Conservation (phyloP, 73 alveolate species). For the Paraurostyla sp. region DNA sequence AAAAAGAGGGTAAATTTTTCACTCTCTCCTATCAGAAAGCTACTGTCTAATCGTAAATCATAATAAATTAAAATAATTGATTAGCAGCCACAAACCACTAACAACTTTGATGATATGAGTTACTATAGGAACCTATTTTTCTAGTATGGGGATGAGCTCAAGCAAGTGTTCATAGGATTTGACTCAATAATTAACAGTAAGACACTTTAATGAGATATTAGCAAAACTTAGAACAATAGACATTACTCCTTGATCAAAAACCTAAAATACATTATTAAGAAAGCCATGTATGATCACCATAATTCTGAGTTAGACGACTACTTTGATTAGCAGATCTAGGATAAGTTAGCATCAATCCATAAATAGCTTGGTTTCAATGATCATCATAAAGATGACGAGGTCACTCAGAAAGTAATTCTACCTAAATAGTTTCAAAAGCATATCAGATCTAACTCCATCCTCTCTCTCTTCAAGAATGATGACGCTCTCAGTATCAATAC, state of each 20-base stretch:
- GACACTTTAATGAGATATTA: not conserved
- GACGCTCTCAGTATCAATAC: not conserved
- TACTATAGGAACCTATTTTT: not conserved
- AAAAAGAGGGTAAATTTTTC: slow-evolving; percentile 11
- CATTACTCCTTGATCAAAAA: slow-evolving; percentile 26
- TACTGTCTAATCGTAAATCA: no score
- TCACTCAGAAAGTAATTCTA: not conserved
- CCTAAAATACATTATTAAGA: slow-evolving; percentile 31
- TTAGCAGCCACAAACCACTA: no score
- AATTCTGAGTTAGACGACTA: slow-evolving; percentile 28
- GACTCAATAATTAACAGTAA: not conserved
- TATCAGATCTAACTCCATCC: slow-evolving; percentile 11
- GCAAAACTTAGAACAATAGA: not conserved
- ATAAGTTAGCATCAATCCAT: slow-evolving; percentile 7
- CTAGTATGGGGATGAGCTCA: slow-evolving; percentile 22
- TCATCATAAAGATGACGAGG: slow-evolving; percentile 2
- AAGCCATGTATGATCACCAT: slow-evolving; percentile 7
- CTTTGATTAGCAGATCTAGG: not conserved
- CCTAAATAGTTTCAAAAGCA: slow-evolving; percentile 24
- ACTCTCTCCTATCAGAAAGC: slow-evolving; percentile 7
- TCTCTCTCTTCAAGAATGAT: not conserved
- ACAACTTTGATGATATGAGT: not conserved
- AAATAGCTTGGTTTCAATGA: slow-evolving; percentile 24
- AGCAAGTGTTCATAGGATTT: slow-evolving; percentile 28
- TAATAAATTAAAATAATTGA: no score